Percentiles rank a stretch among this genome's conserved stretches.
Conservation (phyloP, 495 filamentous ascomycete species). For the Penicillium lividum region DNA sequence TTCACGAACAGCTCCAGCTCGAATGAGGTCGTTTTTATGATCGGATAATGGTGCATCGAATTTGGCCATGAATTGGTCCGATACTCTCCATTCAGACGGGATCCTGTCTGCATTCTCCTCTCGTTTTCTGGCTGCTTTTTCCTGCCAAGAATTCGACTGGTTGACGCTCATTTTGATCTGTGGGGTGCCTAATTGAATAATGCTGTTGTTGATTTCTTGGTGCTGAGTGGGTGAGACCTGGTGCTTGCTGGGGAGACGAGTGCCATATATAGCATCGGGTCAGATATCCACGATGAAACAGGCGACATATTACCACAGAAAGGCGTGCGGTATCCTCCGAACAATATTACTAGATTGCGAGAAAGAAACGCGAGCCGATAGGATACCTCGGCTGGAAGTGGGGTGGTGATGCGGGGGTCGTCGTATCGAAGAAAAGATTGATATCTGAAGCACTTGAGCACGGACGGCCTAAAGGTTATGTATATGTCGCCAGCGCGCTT, state of each 20-base stretch:
- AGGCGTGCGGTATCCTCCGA: neutral
- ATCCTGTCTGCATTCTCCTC: conserved; percentile 35
- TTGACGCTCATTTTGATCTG: conserved; percentile 6
- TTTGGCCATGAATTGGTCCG: conserved; percentile 11
- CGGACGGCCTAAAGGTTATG: neutral
- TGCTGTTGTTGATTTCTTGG: neutral
- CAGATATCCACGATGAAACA: neutral
- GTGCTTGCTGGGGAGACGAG: neutral
- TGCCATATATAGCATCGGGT: neutral
- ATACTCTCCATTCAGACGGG: conserved; percentile 25
- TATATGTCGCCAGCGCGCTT: neutral
- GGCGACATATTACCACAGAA: neutral
- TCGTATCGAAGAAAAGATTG: neutral
- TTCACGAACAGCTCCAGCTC: conserved; percentile 18
- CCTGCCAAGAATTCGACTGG: conserved; percentile 14
- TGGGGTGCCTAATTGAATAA: neutral
- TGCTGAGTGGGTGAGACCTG: neutral
- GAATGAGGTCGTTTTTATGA: conserved; percentile 25
- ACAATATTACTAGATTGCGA: neutral
- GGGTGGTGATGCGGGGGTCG: neutral
- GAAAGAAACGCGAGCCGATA: neutral
- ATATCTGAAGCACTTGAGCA: neutral
- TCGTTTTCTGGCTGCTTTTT: conserved; percentile 33
- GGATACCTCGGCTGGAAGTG: neutral
- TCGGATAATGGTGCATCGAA: conserved; percentile 16